Percentiles rank a stretch among this genome's conserved stretches.
phyloP scores from a whole-genome alignment of 1,284 basidiomycete species.

The Ganoderma boninense region DNA sequence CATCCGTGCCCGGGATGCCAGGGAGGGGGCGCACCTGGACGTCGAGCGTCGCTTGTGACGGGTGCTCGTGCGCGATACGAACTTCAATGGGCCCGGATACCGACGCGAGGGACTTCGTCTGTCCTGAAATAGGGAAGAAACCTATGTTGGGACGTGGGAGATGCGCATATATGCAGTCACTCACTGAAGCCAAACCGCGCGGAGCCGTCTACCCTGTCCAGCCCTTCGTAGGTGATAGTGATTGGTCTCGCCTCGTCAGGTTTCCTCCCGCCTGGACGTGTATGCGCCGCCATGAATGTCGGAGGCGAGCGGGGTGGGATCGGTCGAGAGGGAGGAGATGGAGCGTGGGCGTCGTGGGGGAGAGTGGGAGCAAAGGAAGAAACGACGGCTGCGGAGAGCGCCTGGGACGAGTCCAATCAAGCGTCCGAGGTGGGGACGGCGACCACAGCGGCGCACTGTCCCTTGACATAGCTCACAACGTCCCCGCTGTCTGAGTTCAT shows the following conservation, averaged over 20 bases:
- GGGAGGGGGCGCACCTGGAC: slow-evolving; percentile 72
- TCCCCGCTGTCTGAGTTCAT: slow-evolving; percentile 8
- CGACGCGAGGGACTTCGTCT: slow-evolving; percentile 65
- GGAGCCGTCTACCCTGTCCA: slow-evolving; percentile 70
- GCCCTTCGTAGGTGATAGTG: slow-evolving; percentile 49
- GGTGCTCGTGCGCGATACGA: slow-evolving; percentile 66
- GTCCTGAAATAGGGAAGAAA: slow-evolving; percentile 43
- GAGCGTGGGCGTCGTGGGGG: not conserved
- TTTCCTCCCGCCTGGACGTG: slow-evolving; percentile 41
- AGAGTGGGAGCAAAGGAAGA: not conserved
- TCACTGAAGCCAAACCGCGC: slow-evolving; percentile 71
- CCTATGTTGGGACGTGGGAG: not conserved
- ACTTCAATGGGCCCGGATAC: slow-evolving; percentile 83
- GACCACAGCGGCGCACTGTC: not conserved
- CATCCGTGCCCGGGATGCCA: slow-evolving; percentile 68
- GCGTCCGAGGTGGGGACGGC: not conserved
- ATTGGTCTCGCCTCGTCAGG: slow-evolving; percentile 40
- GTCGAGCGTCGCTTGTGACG: slow-evolving; percentile 78
- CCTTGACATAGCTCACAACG: not conserved
- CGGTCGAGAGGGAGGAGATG: not conserved
- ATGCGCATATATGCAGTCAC: slow-evolving; percentile 23
- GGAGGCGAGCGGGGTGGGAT: slow-evolving; percentile 4
- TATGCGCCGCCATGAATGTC: not conserved
- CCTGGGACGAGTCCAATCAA: not conserved
- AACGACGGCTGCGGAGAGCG: not conserved